phyloP scores from a whole-genome alignment of 2,329 filamentous ascomycete genomes.

The Fusarium nygamai region DNA sequence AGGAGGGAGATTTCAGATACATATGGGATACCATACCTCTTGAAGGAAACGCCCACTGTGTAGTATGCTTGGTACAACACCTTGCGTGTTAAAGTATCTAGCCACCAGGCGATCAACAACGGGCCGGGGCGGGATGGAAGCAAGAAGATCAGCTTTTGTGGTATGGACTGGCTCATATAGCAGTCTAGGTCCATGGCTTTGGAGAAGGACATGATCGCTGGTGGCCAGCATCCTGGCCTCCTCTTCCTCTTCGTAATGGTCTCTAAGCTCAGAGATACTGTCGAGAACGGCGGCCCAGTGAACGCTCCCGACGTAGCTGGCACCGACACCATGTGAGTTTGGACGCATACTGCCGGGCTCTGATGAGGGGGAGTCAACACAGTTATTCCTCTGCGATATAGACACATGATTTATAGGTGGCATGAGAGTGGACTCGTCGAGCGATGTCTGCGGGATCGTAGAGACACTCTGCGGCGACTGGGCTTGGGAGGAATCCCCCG shows the following conservation, averaged over 20 bases:
- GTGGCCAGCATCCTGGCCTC: neutral
- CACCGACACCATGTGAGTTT: accelerated
- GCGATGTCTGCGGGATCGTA: neutral
- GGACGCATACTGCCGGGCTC: neutral
- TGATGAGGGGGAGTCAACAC: neutral
- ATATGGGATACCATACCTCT: neutral
- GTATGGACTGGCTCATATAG: neutral
- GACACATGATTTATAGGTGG: neutral
- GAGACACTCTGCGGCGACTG: neutral
- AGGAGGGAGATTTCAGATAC: neutral
- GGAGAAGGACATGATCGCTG: neutral
- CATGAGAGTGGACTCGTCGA: accelerated
- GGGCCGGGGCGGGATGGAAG: accelerated
- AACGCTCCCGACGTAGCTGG: neutral
- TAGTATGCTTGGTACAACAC: neutral
- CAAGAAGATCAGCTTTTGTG: neutral
- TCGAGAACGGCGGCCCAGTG: neutral
- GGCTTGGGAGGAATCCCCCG: too few relatives aligned
- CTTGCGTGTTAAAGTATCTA: neutral
- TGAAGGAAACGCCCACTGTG: neutral
- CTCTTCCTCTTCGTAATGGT: neutral
- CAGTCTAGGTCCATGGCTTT: neutral
- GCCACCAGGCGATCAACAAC: neutral
- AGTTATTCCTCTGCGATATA: neutral
- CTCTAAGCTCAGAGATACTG: neutral